Evolutionary conservation across 202 grass and related monocot genomes (phyloP).

Genomic region (Musa balbisiana): DNA sequence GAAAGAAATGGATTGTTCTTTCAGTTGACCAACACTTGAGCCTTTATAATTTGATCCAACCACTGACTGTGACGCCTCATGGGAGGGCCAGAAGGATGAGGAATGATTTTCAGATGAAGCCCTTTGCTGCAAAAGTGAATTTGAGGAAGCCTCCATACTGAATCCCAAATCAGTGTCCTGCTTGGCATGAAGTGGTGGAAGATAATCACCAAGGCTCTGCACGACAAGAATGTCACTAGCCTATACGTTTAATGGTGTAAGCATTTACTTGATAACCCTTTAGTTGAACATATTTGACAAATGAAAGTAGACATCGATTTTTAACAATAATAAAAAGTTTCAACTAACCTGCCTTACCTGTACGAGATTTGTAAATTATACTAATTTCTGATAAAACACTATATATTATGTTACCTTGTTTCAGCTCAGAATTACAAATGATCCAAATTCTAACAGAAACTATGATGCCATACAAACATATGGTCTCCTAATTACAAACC

Average conservation of each 20-base stretch:
- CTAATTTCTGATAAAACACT: no score
- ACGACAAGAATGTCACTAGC: slow-evolving; percentile 25
- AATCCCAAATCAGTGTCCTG: slow-evolving; percentile 38
- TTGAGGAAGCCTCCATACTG: slow-evolving; percentile 21
- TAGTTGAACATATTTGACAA: not conserved
- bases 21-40: slow-evolving; percentile 33
- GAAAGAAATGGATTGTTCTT: slow-evolving; percentile 16
- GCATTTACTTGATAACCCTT: slow-evolving; percentile 1
- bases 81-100: slow-evolving; percentile 32
- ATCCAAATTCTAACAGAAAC: not conserved
- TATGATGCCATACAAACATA: not conserved
- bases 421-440: not conserved
- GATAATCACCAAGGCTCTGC: slow-evolving; percentile 59
- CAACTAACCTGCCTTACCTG: not conserved
- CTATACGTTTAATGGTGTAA: not conserved
- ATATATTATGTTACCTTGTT: not conserved
- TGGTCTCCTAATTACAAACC: not conserved
- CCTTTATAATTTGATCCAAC: slow-evolving; percentile 36
- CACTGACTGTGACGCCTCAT: slow-evolving; percentile 24
- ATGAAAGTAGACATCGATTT: not conserved
- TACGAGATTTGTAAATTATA: no score
- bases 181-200: slow-evolving; percentile 34
- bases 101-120: slow-evolving; percentile 18
- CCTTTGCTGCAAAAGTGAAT: slow-evolving; percentile 29
- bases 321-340: not conserved